A percentile compares a stretch with the other conserved stretches of the same genome.
Evolutionary conservation across 2,329 filamentous ascomycete species (phyloP).

Genomic region (Aspergillus melleus): DNA sequence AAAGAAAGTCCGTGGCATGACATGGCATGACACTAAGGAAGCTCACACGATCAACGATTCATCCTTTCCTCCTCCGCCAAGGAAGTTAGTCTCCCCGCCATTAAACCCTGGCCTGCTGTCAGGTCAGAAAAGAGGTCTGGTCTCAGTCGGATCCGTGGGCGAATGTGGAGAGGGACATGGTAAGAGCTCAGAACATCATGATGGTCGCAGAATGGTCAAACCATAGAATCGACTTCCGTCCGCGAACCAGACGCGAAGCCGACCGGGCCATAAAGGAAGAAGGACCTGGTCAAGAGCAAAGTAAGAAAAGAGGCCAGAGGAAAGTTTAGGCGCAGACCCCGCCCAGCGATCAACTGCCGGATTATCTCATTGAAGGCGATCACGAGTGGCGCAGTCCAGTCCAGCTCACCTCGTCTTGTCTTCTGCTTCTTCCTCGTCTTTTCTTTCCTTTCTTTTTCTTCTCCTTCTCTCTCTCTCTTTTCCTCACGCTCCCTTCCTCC

Average conservation of each 20-base stretch:
- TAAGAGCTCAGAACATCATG: not conserved
- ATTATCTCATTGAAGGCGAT: not conserved
- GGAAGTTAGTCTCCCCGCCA: not conserved
- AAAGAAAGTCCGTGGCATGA: slow-evolving; percentile 6
- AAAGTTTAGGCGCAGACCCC: not conserved
- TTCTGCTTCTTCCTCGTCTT: not conserved
- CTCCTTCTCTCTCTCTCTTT: not conserved
- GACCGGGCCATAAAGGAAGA: not conserved
- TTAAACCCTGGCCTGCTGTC: too few relatives aligned
- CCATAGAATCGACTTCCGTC: not conserved
- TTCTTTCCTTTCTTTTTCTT: not conserved
- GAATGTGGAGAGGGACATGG: not conserved
- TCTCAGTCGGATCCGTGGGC: not conserved
- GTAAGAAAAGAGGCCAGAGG: not conserved
- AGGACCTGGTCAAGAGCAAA: not conserved
- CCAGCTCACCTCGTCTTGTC: not conserved
- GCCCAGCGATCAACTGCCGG: not conserved
- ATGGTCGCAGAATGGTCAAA: not conserved
- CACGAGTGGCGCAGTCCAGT: not conserved
- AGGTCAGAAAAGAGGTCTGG: not conserved
- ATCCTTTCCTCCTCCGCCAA: not conserved
- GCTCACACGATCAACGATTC: not conserved
- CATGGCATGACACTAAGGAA: slow-evolving; percentile 7
- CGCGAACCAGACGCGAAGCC: not conserved
- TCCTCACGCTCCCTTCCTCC: not conserved